Percentiles rank a stretch among this genome's conserved stretches.
Conservation (phyloP, 352 stramenopile species). For the Pythium vanterpoolii region DNA sequence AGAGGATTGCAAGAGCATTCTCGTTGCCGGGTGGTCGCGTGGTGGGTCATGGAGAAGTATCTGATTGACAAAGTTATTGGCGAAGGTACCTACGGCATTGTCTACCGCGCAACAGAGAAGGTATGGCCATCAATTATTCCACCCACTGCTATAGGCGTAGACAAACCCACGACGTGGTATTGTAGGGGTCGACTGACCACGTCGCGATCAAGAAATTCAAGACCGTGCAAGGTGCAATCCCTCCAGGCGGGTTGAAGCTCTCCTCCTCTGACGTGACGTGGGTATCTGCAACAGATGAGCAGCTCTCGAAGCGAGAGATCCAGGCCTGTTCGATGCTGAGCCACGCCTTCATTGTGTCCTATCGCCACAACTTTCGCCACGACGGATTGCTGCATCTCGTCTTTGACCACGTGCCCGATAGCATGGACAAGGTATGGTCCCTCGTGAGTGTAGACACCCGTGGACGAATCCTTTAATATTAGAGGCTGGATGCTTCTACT, state of each 20-base stretch:
- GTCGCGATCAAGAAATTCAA: constrained; percentile 88
- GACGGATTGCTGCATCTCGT: constrained; percentile 75
- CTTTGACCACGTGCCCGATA: constrained; percentile 72
- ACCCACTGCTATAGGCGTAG: background rate
- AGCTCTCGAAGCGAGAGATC: constrained; percentile 76
- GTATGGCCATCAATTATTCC: constrained; percentile 18
- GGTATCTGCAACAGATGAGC: constrained; percentile 50
- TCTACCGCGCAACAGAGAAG: constrained; percentile 81
- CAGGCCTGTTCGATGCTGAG: constrained; percentile 82
- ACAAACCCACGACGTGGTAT: background rate
- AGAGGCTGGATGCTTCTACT: no score
- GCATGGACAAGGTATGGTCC: constrained; percentile 66
- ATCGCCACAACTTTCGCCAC: constrained; percentile 76
- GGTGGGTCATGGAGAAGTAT: constrained; percentile 68
- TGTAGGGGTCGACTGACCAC: constrained; percentile 45
- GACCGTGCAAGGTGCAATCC: constrained; percentile 43
- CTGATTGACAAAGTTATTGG: constrained; percentile 76
- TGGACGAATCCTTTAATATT: no score
- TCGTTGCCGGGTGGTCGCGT: background rate
- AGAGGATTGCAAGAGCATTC: background rate
- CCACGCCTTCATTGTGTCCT: constrained; percentile 78
- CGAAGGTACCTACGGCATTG: constrained; percentile 79
- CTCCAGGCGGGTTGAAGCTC: no score
- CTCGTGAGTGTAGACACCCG: no score
- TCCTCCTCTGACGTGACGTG: no score